phyloP scores from a whole-genome alignment of 78 protist species.

The Polysphondylium violaceum region DNA sequence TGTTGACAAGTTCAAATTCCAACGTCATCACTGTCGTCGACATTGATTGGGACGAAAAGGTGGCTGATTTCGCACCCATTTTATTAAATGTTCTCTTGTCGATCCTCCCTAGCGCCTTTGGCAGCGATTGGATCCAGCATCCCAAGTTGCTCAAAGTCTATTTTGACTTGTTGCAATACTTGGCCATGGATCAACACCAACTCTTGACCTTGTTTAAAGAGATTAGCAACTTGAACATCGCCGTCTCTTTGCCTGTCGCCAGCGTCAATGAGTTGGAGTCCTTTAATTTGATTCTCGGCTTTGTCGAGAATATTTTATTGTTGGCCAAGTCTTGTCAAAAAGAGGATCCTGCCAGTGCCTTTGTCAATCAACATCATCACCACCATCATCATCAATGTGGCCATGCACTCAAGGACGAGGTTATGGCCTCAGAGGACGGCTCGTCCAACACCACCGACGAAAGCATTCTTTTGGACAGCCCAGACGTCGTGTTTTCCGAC shows the following conservation, averaged over 20 bases:
- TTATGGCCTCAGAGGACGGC: background rate
- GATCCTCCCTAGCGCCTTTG: slow-evolving; percentile 13
- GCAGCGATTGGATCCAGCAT: slow-evolving; percentile 20
- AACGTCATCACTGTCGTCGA: background rate
- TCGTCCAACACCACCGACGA: background rate
- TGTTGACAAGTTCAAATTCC: background rate
- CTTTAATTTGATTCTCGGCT: slow-evolving; percentile 22
- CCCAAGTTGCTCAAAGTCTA: slow-evolving; percentile 49
- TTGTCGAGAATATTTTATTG: slow-evolving; percentile 31
- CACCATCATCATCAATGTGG: background rate
- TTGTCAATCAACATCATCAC: background rate
- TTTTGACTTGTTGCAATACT: slow-evolving; percentile 35
- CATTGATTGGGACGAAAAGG: slow-evolving; percentile 60
- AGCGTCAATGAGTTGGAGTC: slow-evolving; percentile 28
- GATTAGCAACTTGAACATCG: background rate
- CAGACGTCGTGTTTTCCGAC: background rate
- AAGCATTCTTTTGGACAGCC: slow-evolving; percentile 1
- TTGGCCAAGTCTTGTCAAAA: background rate
- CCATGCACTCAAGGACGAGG: background rate
- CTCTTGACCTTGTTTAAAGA: slow-evolving; percentile 5
- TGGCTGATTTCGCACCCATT: background rate
- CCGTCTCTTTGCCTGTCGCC: background rate
- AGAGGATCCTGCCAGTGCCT: background rate
- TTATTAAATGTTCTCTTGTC: slow-evolving; percentile 8
- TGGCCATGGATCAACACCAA: slow-evolving; percentile 55